A percentile compares a stretch with the other conserved stretches of the same genome.
phyloP scores from a whole-genome alignment of 2,329 filamentous ascomycete species.

The Microcera coccophila region DNA sequence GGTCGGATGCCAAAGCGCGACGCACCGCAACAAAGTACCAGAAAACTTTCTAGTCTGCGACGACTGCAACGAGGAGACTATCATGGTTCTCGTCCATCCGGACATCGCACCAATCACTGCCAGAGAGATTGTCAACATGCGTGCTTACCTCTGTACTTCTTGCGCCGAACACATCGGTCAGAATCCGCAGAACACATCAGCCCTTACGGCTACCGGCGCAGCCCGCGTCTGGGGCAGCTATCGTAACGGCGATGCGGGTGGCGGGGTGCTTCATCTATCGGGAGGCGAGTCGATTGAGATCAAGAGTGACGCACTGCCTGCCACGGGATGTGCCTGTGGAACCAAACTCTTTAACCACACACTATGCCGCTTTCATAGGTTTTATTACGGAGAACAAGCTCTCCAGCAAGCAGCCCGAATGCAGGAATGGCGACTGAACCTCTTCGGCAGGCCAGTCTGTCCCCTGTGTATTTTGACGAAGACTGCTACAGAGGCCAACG shows the following conservation, averaged over 20 bases:
- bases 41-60: constrained; percentile 18
- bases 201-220: constrained; percentile 12
- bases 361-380: constrained; percentile 36
- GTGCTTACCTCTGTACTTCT: constrained; percentile 34
- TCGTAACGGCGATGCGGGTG: no score
- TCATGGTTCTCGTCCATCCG: constrained; percentile 13
- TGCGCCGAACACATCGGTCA: constrained; percentile 23
- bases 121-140: constrained; percentile 30
- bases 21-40: constrained; percentile 12
- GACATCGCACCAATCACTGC: constrained; percentile 9
- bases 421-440: constrained; percentile 24
- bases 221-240: no score
- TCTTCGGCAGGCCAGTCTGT: constrained; percentile 27
- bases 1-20: constrained; percentile 15
- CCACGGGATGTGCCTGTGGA: no score
- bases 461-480: constrained; percentile 28
- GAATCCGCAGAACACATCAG: not conserved
- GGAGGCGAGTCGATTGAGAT: no score
- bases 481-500: constrained; percentile 7
- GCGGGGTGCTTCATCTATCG: no score
- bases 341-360: no score
- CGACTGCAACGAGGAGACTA: constrained; percentile 24
- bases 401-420: constrained; percentile 21
- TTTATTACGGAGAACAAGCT: constrained; percentile 24
- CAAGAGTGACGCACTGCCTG: no score